phyloP scores from a whole-genome alignment of 441 rosid genomes.

The Omphalea diandra region DNA sequence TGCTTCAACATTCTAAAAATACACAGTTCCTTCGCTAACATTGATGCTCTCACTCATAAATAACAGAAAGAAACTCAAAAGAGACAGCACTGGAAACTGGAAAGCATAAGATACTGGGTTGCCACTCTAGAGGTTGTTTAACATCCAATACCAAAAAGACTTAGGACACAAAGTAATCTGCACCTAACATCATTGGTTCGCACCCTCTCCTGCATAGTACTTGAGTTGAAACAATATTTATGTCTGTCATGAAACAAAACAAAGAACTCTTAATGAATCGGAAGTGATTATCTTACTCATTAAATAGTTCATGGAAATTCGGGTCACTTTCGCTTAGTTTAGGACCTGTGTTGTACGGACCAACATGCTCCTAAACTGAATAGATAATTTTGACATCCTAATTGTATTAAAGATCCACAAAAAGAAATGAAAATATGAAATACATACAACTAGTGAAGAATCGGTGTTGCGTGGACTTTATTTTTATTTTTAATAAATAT shows the following conservation, averaged over 20 bases:
- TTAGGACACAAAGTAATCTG: constrained; percentile 53
- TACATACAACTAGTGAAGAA: too few relatives aligned
- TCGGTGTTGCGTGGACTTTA: too few relatives aligned
- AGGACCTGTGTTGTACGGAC: too few relatives aligned
- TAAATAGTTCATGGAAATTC: too few relatives aligned
- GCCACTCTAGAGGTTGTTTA: constrained; percentile 37
- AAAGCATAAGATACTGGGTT: constrained; percentile 40
- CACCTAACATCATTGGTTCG: constrained; percentile 45
- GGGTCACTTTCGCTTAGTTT: too few relatives aligned
- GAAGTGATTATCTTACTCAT: constrained; percentile 49
- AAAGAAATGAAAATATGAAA: too few relatives aligned
- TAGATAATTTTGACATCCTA: too few relatives aligned
- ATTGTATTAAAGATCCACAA: too few relatives aligned
- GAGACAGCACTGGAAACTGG: constrained; percentile 48
- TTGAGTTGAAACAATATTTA: constrained; percentile 47
- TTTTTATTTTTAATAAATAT: too few relatives aligned
- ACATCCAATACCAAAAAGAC: constrained; percentile 39
- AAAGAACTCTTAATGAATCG: too few relatives aligned
- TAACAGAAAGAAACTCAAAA: constrained; percentile 50
- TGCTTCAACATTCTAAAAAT: constrained; percentile 35
- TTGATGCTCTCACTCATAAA: constrained; percentile 23
- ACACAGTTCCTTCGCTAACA: constrained; percentile 34
- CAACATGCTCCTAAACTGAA: too few relatives aligned
- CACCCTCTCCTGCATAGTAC: constrained; percentile 41
- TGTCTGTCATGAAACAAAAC: constrained; percentile 45